These are phyloP conservation scores for Ligustrum vulgare DNA, from an alignment of 257 asterid genomes.

Conservation along the genomic window DNA sequence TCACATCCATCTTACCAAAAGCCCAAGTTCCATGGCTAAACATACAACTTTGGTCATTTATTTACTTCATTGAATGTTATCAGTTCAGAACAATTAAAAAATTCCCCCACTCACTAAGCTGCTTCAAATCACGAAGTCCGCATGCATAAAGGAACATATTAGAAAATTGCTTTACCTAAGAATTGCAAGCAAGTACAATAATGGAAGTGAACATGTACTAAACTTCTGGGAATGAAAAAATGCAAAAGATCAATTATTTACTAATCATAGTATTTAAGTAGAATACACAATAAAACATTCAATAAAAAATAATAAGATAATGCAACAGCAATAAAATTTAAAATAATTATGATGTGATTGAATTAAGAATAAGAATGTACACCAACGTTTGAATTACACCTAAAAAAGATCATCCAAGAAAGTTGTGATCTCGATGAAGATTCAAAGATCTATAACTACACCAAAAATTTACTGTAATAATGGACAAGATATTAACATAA, in stretches of 20 bases:
- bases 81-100: neutral
- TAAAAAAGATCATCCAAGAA: constrained; percentile 35
- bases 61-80: neutral
- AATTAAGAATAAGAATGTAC: constrained; percentile 12
- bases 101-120: constrained; percentile 66
- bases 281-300: neutral
- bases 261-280: neutral
- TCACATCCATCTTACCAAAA: neutral
- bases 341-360: neutral
- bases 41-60: too few relatives aligned
- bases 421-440: constrained; percentile 26
- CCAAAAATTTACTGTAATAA: neutral
- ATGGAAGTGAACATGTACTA: neutral
- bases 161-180: constrained; percentile 7
- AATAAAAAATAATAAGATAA: neutral
- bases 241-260: constrained; percentile 4
- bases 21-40: neutral
- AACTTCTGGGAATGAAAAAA: too few relatives aligned
- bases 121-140: constrained; percentile 97
- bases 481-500: constrained; percentile 1
- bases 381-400: constrained; percentile 6
- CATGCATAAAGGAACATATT: constrained; percentile 25
- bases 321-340: constrained; percentile 6
- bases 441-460: constrained; percentile 22
- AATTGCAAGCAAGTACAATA: constrained; percentile 14